A percentile compares a stretch with the other conserved stretches of the same genome.
phyloP scores from a whole-genome alignment of 2,329 filamentous ascomycete genomes.

The Scytalidium sp. region DNA sequence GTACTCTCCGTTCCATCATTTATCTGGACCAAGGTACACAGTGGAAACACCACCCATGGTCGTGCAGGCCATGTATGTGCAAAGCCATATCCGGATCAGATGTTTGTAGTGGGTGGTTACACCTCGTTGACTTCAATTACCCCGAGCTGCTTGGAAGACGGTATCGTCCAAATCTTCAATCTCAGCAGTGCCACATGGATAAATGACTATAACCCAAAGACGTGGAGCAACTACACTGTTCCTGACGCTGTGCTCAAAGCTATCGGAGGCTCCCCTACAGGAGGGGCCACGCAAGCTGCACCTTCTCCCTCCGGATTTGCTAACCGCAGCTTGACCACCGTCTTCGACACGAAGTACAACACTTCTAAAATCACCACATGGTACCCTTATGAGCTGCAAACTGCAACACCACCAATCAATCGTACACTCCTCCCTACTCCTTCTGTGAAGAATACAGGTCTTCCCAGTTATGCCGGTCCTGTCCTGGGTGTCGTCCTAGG shows the following conservation, averaged over 20 bases:
- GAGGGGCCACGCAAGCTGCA: conserved; percentile 64
- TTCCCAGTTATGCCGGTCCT: conserved; percentile 57
- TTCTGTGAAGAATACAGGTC: conserved; percentile 16
- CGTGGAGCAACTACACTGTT: conserved; percentile 64
- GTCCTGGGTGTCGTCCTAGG: conserved; percentile 61
- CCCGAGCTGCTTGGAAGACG: conserved; percentile 43
- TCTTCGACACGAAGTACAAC: conserved; percentile 57
- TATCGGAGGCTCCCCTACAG: conserved; percentile 57
- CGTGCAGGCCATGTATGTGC: conserved; percentile 67
- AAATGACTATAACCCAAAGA: conserved; percentile 63
- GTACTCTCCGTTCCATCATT: conserved; percentile 71
- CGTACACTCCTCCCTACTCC: conserved; percentile 8
- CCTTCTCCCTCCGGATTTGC: conserved; percentile 59
- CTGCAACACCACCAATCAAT: conserved; percentile 11
- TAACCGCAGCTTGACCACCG: conserved; percentile 39
- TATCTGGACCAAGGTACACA: conserved; percentile 67
- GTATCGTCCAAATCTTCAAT: conserved; percentile 69
- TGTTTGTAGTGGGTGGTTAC: conserved; percentile 69
- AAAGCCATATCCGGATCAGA: conserved; percentile 68
- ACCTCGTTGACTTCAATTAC: conserved; percentile 26
- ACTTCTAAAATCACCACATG: conserved; percentile 53
- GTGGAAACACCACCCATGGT: conserved; percentile 46
- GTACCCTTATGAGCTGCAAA: conserved; percentile 51
- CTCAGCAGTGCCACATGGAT: conserved; percentile 68
- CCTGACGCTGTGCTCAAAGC: conserved; percentile 60